Evolutionary conservation across 352 stramenopile genomes (phyloP), one percentile per base, ranked within the genome.

Genomic region (Aphanomyces astaci): DNA sequence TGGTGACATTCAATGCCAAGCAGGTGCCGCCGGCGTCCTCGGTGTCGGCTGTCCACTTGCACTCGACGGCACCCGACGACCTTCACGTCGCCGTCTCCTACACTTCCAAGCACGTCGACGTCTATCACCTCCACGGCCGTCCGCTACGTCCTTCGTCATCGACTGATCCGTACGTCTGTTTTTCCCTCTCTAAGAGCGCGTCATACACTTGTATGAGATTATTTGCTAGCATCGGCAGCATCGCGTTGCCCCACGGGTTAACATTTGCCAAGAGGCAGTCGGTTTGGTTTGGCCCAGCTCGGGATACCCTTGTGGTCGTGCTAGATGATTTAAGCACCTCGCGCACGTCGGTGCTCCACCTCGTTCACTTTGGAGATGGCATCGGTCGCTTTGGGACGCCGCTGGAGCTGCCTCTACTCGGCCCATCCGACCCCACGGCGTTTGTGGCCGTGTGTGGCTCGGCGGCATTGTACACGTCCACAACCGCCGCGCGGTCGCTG

Each of bases 391-490:
- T 68, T 59, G 25, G 62, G 32, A 48, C 22, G 30, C 39, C 30
- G 24, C 22, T 60, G 9, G 62, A 68, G 1, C 13, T 68, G 9
- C 4, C 13, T 27, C 11, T n/a, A 9, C 36, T 43, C 15, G 36
- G 36, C 36, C 25, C 51, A 59, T 10, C 17, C 13, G n/a, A 25
- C 33, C 39, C 22, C 31, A 17, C 25, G 2, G 62, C 62, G 7
- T 19, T 56, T 40, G 39, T 68, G 2, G 28, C 27, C 43, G 33
- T 48, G 62, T 59, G 28, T 22, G 7, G 4, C 17, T 24, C 10
- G 28, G 4, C 55, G 4, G 51, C 48, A 3, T 28, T 68, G 17
- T 68, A 68, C 51, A 48, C 62, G 33, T 68, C 62, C 19, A 27
- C 33, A 5, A 9, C 24, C 19, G 45, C 46, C n/a, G 46, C 24